Conservation (phyloP, 345 rosid genomes). For the Salix viminalis region DNA sequence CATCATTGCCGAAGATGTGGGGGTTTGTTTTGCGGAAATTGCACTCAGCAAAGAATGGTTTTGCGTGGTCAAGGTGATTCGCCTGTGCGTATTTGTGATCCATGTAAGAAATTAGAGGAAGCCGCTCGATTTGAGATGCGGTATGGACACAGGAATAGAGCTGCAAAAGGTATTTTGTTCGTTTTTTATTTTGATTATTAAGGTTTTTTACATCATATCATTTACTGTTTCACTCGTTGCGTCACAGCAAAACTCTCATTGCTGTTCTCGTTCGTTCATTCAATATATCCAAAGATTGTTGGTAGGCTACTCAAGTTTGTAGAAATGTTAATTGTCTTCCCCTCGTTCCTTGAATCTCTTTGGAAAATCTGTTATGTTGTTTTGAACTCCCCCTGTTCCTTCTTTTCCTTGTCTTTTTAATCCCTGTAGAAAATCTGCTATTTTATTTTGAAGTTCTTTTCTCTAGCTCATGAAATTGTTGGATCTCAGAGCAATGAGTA, state of each 20-base stretch:
- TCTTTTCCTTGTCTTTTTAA: background rate
- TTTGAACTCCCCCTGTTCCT: background rate
- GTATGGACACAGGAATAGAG: conserved; percentile 54
- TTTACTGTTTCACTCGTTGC: background rate
- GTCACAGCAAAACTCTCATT: background rate
- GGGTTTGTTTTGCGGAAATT: conserved; percentile 76
- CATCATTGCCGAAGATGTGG: conserved; percentile 97
- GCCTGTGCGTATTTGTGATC: conserved; percentile 86
- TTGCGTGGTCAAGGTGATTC: conserved; percentile 92
- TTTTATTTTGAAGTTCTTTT: background rate
- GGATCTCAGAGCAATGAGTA: background rate
- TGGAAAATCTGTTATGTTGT: background rate
- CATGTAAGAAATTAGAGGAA: conserved; percentile 86
- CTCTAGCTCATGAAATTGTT: background rate
- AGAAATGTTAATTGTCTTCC: background rate
- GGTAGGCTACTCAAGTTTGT: background rate
- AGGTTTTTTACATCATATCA: background rate
- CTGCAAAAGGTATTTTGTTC: conserved; percentile 45
- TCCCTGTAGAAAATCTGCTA: background rate
- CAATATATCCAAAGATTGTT: background rate
- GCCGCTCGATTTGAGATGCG: conserved; percentile 88
- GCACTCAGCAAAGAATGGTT: conserved; percentile 71
- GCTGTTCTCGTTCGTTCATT: background rate
- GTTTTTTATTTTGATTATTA: background rate
- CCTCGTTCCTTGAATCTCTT: background rate